Evolutionary conservation across 371 early-diverging fungal genomes (phyloP), one percentile per base, ranked within the genome.

Genomic region (Encephalitozoon hellem): DNA sequence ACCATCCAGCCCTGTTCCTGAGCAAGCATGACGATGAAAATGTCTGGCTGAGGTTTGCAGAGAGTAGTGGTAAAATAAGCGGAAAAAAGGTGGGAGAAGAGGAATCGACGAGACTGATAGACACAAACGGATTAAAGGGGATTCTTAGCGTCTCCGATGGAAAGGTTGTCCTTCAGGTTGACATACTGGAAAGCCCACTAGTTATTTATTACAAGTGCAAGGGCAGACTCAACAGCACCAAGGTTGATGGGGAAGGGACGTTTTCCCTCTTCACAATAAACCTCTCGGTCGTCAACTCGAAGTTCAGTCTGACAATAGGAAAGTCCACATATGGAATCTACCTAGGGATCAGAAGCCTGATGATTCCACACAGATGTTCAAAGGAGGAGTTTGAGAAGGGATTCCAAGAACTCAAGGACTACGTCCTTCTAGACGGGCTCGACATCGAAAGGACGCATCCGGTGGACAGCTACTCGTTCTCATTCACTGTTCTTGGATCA

Each of bases 241-340:
- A 11, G 21, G 18, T 69, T 1, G 52, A 51, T 34, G 30, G 4
- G n/a, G 70, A 69, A 54, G 54, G 55, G 9, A 54, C 43, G 3
- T 67, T 39, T 67, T n/a, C 67, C 8, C 67, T 67, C 25, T 18
- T 42, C 23, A 28, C 34, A 26, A 26, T 67, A 42, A 23, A 43
- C 26, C 30, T 41, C 5, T 15, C 25, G 4, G 47, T 41, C 8
- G 39, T 67, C 49, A 67, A 67, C 39, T 45, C 43, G 28, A 43
- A 42, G n/a, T 49, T 67, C 43, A 67, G 49, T 8, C 43, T 67
- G n/a, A 67, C 49, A 23, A 67, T 67, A 42, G 43, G 47, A 67
- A 67, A 67, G 23, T 67, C 47, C 6, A 30, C 15, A 9, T 67
- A 45, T 11, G 67, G 39, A n/a, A 41, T 67, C 18, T 6, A 39